Conservation (phyloP, 2,329 filamentous ascomycete genomes). For the Blastomyces emzantsi region DNA sequence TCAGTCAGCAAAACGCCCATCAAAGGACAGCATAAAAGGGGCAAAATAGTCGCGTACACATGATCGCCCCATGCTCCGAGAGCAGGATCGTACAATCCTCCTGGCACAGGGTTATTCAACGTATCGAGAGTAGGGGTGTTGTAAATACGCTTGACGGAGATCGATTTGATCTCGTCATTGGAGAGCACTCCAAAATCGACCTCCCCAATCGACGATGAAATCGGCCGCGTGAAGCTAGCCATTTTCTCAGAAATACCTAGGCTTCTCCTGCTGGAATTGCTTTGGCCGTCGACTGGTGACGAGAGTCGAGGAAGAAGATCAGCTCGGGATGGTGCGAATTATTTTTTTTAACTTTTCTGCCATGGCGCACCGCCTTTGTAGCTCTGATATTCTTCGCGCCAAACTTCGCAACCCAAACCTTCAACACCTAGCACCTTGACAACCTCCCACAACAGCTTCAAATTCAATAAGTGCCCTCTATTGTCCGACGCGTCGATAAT, state of each 20-base stretch:
- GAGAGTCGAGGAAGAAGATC: background rate
- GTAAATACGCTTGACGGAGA: slow-evolving; percentile 91
- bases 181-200: slow-evolving; percentile 87
- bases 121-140: slow-evolving; percentile 93
- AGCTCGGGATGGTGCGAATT: background rate
- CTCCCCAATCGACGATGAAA: slow-evolving; percentile 71
- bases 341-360: slow-evolving; percentile 31
- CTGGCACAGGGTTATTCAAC: slow-evolving; percentile 77
- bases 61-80: slow-evolving; percentile 83
- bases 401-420: slow-evolving; percentile 8
- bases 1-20: slow-evolving; percentile 16
- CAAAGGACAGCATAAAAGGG: slow-evolving; percentile 11
- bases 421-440: background rate
- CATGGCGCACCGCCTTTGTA: slow-evolving; percentile 24
- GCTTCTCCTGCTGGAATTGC: background rate
- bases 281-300: slow-evolving; percentile 3
- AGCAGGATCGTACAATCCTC: slow-evolving; percentile 85
- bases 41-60: slow-evolving; percentile 47
- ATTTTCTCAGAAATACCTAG: slow-evolving; percentile 22
- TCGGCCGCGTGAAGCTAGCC: slow-evolving; percentile 56
- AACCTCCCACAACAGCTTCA: background rate
- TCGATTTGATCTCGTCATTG: slow-evolving; percentile 68
- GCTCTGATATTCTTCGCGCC: background rate
- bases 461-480: background rate
- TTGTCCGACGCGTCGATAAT: slow-evolving; percentile 5